These are phyloP conservation scores for Fusarium pseudoanthophilum DNA, from an alignment of 2,329 filamentous ascomycete species.

Conservation along the genomic window DNA sequence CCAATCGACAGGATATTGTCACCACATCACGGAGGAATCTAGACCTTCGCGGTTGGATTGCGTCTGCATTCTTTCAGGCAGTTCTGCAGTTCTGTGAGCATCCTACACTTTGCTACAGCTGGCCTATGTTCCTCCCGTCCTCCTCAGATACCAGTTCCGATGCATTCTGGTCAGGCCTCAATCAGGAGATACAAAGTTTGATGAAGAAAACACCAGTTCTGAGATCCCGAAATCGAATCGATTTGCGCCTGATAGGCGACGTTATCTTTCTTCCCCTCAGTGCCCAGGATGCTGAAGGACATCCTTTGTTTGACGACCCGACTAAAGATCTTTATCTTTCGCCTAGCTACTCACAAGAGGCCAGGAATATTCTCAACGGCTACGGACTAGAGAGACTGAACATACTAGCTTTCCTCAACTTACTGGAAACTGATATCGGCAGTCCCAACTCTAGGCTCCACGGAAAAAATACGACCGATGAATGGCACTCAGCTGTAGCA, in stretches of 20 bases:
- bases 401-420: accelerated
- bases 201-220: slow-evolving; percentile 9
- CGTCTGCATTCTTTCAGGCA: neutral
- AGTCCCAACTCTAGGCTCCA: neutral
- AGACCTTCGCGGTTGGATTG: neutral
- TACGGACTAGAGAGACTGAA: neutral
- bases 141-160: neutral
- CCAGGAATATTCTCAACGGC: neutral
- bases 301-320: slow-evolving; percentile 13
- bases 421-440: neutral
- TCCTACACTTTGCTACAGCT: slow-evolving; percentile 19
- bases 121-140: slow-evolving; percentile 19
- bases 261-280: neutral
- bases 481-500: neutral
- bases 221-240: neutral
- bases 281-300: neutral
- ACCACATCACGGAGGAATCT: neutral
- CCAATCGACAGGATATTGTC: neutral
- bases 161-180: slow-evolving; percentile 14
- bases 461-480: accelerated
- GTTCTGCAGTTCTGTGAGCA: slow-evolving; percentile 28
- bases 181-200: neutral
- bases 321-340: slow-evolving; percentile 19
- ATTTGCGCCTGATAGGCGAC: neutral
- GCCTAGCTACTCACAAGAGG: too few relatives aligned